Evolutionary conservation across 495 filamentous ascomycete species (phyloP).

Genomic region (Aspergillus olivimuriae): DNA sequence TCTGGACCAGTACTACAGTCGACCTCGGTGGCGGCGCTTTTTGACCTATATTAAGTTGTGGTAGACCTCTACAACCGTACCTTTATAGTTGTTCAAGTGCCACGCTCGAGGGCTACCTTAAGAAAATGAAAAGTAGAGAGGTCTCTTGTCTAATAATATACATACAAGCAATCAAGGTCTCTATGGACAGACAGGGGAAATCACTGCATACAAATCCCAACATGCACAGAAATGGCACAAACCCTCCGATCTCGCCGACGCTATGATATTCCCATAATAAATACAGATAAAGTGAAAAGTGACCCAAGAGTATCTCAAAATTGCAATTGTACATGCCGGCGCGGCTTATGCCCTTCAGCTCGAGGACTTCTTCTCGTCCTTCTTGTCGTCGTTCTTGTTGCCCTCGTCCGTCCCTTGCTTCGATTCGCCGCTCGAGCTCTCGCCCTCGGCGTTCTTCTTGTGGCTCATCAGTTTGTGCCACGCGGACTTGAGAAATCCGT

Average conservation of each 20-base stretch:
- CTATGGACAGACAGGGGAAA: slow-evolving; percentile 6
- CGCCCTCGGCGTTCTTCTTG: slow-evolving; percentile 42
- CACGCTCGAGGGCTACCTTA: too few species aligned
- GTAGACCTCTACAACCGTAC: too few species aligned
- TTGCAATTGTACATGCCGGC: slow-evolving; percentile 17
- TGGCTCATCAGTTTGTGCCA: slow-evolving; percentile 86
- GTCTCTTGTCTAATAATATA: not conserved
- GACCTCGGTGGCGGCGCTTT: slow-evolving; percentile 13
- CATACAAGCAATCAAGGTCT: slow-evolving; percentile 7
- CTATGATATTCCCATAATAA: slow-evolving; percentile 37
- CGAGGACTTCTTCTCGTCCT: slow-evolving; percentile 54
- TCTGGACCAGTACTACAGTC: slow-evolving; percentile 14
- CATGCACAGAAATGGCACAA: slow-evolving; percentile 6
- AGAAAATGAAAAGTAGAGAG: not conserved
- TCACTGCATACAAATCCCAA: too few species aligned
- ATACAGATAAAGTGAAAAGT: slow-evolving; percentile 21
- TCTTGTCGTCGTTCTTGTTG: slow-evolving; percentile 30
- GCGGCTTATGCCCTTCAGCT: slow-evolving; percentile 22
- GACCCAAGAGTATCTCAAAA: slow-evolving; percentile 6
- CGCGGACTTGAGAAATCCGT: slow-evolving; percentile 80
- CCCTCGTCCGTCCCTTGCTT: slow-evolving; percentile 34
- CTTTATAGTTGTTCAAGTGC: too few species aligned
- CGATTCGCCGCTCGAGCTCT: slow-evolving; percentile 26
- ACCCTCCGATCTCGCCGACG: slow-evolving; percentile 36
- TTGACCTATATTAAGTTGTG: slow-evolving; percentile 15